Evolutionary conservation across 208 protist genomes (phyloP), one percentile per base, ranked within the genome.

Genomic region (Leishmania lainsoni): DNA sequence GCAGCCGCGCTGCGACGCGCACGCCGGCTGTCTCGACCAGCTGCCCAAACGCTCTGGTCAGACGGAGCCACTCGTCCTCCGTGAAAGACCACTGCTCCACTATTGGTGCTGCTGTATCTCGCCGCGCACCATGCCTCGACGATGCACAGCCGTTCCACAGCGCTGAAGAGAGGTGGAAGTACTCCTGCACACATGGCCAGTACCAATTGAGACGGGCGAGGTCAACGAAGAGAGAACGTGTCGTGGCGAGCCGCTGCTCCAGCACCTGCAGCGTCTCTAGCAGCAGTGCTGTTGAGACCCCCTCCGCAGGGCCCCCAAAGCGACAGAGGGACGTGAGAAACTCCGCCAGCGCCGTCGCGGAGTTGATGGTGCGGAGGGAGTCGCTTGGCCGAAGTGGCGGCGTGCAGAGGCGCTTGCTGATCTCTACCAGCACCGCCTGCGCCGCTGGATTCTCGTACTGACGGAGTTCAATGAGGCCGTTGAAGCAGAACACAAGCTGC

Each of bases 361-460:
- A 91, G 48, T 76, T 79, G 48, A 91, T 82, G 39, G 20, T 20
- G 59, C 14, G 17, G 1, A 83, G 49, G 29, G 45, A 63, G 59
- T 63, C 45, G 20, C 35, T 74, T 26, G 14, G n/a, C 39, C 20
- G 17, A 49, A 17, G 61, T 26, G 63, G 6, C 45, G 58, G 51
- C 5, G 52, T 12, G n/a, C 29, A 20, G 39, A 83, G n/a, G 6
- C 78, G 78, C 17, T 65, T 42, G 20, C 49, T 26, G 32, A 89
- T 54, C 75, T 80, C 78, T 17, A 49, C 51, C 56, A 94, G 80
- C 45, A 88, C 76, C 72, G 73, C 71, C 70, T 48, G 45, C 74
- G 88, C 72, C 14, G 85, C 81, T 58, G 83, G 35, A 68, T 87
- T 92, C 42, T 75, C 78, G 77, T 89, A 92, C 83, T 95, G 92